Evolutionary conservation across 805 yeast species (phyloP), one percentile per base, ranked within the genome.

Genomic region (Candida ortonii): DNA sequence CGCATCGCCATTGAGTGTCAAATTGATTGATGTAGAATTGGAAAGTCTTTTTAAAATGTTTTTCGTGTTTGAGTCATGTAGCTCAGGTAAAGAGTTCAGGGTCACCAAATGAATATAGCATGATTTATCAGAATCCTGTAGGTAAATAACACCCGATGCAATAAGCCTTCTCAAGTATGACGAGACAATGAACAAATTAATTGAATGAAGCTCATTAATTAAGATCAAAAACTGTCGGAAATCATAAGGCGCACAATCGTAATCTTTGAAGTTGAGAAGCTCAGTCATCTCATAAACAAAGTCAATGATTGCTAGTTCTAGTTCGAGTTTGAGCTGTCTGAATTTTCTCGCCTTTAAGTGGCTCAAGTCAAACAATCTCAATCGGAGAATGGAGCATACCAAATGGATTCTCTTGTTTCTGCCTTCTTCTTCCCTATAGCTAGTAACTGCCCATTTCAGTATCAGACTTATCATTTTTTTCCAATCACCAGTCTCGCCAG

Each of bases 81-180:
- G 44, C 1, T 73, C 70, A 3, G 82, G 84, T 23, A 84, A 55
- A 36, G 80, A 77, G 41, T 73, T 70, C 36, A 84, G 60, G 7
- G 84, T 66, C 8, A 65, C 47, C 15, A 81, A 63, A 52, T 74
- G 95, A 26, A 69, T 69, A 39, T 50, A 59, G 50, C 67, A 68
- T 32, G 80, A 80, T 17, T 61, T 56, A 6, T 67, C 67, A 13
- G 76, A 73, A 6, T 74, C 68, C 3, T 67, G 61, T 9, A 77
- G 57, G 57, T 84, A 86, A 28, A 89, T 74, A 1, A 87, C 67
- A 4, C 97, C 98, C 1, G 93, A 79, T 7, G 96, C 86, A 28
- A 90, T 88, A 22, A 89, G 63, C 46, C 80, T 76, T 49, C 97
- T 66, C 38, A 89, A 67, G 50, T 90, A 90, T 1, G 83, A 71